Evolutionary conservation across 345 rosid genomes (phyloP).

Genomic region (Schrenkiella parvula): DNA sequence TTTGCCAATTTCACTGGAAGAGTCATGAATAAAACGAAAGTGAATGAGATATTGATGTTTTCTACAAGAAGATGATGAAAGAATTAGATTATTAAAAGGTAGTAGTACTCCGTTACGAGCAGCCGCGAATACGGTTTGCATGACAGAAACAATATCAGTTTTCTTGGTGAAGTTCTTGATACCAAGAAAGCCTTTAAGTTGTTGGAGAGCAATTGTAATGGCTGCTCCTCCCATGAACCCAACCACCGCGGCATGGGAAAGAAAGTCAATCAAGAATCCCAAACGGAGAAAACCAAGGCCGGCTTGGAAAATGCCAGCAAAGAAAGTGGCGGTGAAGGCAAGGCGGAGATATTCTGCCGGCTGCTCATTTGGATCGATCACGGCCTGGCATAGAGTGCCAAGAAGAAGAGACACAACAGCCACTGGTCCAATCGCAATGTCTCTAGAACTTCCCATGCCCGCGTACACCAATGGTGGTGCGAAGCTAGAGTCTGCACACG

Average conservation of each 20-base stretch:
- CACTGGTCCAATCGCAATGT: conserved; percentile 96
- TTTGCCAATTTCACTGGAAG: conserved; percentile 96
- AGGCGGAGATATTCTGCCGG: conserved; percentile 56
- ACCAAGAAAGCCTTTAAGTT: conserved; percentile 91
- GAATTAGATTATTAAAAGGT: not conserved
- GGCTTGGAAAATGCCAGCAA: conserved; percentile 76
- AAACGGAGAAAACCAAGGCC: conserved; percentile 73
- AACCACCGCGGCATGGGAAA: conserved; percentile 92
- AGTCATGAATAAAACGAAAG: not conserved
- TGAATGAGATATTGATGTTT: not conserved
- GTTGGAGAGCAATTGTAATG: conserved; percentile 83
- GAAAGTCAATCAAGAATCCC: conserved; percentile 90
- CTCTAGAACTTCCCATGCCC: conserved; percentile 96
- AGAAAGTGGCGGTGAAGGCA: conserved; percentile 90
- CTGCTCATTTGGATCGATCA: conserved; percentile 48
- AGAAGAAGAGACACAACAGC: conserved; percentile 92
- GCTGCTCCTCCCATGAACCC: conserved; percentile 99
- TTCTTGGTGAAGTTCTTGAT: conserved; percentile 63
- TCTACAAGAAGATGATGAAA: not conserved
- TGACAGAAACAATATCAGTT: conserved; percentile 52
- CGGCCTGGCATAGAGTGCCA: conserved; percentile 67
- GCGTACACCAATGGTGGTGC: conserved; percentile 91
- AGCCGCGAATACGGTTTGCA: conserved; percentile 27
- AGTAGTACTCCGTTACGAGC: conserved; percentile 37
- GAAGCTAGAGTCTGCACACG: conserved; percentile 66